A percentile compares a stretch with the other conserved stretches of the same genome.
These are phyloP conservation scores for Russula virescens DNA, from an alignment of 768 basidiomycete species.

Conservation along the genomic window DNA sequence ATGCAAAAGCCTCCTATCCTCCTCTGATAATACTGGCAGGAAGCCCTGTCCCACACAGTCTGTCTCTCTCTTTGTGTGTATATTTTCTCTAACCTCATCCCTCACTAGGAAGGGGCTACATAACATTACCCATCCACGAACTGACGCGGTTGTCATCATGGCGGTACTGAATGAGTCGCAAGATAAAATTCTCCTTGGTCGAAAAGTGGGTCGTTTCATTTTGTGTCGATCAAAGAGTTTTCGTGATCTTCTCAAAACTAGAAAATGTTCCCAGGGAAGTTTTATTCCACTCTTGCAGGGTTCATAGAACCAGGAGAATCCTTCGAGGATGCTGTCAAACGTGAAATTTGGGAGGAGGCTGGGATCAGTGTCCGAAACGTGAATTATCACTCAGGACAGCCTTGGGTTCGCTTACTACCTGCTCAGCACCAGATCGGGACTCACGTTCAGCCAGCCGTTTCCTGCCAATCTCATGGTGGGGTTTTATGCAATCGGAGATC, in stretches of 20 bases:
- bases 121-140: constrained; percentile 79
- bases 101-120: constrained; percentile 68
- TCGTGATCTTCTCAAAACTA: constrained; percentile 27
- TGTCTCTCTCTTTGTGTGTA: constrained; percentile 26
- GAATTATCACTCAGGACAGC: constrained; percentile 79
- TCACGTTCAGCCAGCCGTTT: constrained; percentile 56
- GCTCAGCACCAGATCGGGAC: background rate
- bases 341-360: constrained; percentile 96
- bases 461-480: constrained; percentile 90
- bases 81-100: constrained; percentile 2
- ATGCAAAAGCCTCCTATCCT: constrained; percentile 71
- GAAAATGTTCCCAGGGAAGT: constrained; percentile 61
- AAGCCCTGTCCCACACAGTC: constrained; percentile 72
- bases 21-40: constrained; percentile 56
- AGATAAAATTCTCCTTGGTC: constrained; percentile 81
- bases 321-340: constrained; percentile 86
- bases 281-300: constrained; percentile 89
- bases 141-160: constrained; percentile 91
- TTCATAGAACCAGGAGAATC: constrained; percentile 94
- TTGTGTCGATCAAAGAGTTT: background rate
- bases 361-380: constrained; percentile 84
- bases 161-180: constrained; percentile 72
- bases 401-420: constrained; percentile 56
- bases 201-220: constrained; percentile 53
- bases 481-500: constrained; percentile 75